Percentiles rank a stretch among this genome's conserved stretches.
These are phyloP conservation scores for Magnusiomyces fungicola DNA, from an alignment of 1,139 yeast genomes.

Conservation along the genomic window DNA sequence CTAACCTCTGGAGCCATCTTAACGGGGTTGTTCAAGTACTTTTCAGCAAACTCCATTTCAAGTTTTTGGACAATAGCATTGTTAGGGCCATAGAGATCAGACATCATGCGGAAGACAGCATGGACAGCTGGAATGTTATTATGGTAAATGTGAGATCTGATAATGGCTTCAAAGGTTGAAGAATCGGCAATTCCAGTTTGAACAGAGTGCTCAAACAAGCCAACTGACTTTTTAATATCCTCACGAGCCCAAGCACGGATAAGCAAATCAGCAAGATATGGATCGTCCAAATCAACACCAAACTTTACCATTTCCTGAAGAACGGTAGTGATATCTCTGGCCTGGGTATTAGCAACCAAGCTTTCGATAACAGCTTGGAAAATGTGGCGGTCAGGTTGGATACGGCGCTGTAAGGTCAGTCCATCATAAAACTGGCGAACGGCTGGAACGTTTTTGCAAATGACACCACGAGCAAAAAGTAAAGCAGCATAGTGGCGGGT, in stretches of 20 bases:
- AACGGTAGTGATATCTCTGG: slow-evolving; percentile 28
- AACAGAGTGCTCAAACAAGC: slow-evolving; percentile 29
- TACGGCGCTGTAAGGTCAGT: slow-evolving; percentile 25
- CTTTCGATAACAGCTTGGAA: slow-evolving; percentile 38
- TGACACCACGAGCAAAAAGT: slow-evolving; percentile 36
- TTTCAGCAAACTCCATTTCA: background rate
- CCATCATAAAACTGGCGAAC: slow-evolving; percentile 33
- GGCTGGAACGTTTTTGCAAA: slow-evolving; percentile 28
- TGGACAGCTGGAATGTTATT: slow-evolving; percentile 25
- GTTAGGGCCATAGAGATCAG: slow-evolving; percentile 25
- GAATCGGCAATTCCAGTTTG: slow-evolving; percentile 27
- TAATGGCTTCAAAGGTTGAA: slow-evolving; percentile 33
- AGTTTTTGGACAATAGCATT: slow-evolving; percentile 23
- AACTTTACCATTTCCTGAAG: slow-evolving; percentile 33
- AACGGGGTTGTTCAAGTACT: background rate
- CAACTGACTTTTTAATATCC: slow-evolving; percentile 29
- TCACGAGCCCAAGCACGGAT: slow-evolving; percentile 35
- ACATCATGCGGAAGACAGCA: slow-evolving; percentile 26
- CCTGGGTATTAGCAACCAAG: slow-evolving; percentile 30
- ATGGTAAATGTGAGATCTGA: slow-evolving; percentile 30
- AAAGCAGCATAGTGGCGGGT: slow-evolving; percentile 37
- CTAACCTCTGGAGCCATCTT: background rate
- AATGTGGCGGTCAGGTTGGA: slow-evolving; percentile 33
- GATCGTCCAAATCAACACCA: slow-evolving; percentile 29
- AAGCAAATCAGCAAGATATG: slow-evolving; percentile 33